phyloP scores from a whole-genome alignment of 1,139 yeast genomes.

The Spathaspora jeffriesii region DNA sequence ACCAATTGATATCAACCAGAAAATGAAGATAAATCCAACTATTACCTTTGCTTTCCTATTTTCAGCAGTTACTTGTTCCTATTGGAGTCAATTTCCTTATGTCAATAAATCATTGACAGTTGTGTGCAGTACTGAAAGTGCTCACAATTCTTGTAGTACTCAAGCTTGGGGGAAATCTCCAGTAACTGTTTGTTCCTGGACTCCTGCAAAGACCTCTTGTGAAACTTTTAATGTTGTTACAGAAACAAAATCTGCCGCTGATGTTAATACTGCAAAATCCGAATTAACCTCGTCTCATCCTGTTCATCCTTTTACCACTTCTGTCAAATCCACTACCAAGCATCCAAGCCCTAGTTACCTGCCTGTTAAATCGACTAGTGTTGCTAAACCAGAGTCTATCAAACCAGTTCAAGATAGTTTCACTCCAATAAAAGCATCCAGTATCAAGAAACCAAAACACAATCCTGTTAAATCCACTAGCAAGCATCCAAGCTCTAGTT shows the following conservation, averaged over 20 bases:
- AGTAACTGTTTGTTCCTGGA: not conserved
- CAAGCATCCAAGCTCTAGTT: too few species aligned
- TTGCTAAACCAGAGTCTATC: too few species aligned
- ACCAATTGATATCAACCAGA: not conserved
- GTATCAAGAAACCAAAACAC: too few species aligned
- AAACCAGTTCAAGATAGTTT: too few species aligned
- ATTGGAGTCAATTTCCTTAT: not conserved
- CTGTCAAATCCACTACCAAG: too few species aligned
- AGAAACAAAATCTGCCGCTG: constrained; percentile 2
- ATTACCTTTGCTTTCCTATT: not conserved
- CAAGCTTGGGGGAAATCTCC: not conserved
- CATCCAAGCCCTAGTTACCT: too few species aligned
- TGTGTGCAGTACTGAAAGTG: not conserved
- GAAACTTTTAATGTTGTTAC: not conserved
- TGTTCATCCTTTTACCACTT: too few species aligned
- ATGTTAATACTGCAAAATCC: not conserved
- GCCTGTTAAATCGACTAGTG: too few species aligned
- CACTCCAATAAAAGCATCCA: too few species aligned
- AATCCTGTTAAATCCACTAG: too few species aligned
- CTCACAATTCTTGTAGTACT: not conserved
- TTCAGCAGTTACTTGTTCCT: not conserved
- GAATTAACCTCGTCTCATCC: too few species aligned
- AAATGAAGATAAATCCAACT: not conserved
- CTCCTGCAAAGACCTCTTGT: not conserved
- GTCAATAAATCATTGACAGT: not conserved